phyloP scores from a whole-genome alignment of 495 filamentous ascomycete species.

The Stereocaulon alpinum region DNA sequence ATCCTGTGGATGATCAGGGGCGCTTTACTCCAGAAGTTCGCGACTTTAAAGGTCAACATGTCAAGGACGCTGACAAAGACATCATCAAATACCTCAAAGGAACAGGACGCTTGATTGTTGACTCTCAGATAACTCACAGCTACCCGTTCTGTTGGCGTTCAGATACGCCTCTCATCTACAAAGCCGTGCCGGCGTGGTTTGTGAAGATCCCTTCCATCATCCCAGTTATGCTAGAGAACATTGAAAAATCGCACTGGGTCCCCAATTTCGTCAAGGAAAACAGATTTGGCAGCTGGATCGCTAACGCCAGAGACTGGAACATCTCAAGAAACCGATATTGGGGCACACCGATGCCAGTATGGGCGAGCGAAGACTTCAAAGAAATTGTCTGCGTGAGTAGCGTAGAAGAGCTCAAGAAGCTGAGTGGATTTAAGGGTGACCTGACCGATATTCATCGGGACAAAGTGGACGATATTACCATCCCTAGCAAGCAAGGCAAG shows the following conservation, averaged over 20 bases:
- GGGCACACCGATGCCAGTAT: conserved; percentile 90
- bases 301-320: conserved; percentile 95
- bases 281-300: conserved; percentile 77
- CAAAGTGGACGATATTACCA: conserved; percentile 92
- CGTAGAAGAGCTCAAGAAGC: conserved; percentile 70
- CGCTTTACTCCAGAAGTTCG: conserved; percentile 68
- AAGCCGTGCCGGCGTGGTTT: conserved; percentile 93
- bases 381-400: conserved; percentile 85
- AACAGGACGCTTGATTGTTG: conserved; percentile 70
- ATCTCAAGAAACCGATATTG: conserved; percentile 93
- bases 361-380: conserved; percentile 79
- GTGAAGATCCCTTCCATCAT: conserved; percentile 78
- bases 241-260: conserved; percentile 90
- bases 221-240: conserved; percentile 80
- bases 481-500: conserved; percentile 84
- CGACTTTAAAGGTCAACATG: conserved; percentile 82
- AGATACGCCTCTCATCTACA: conserved; percentile 90
- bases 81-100: conserved; percentile 89
- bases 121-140: conserved; percentile 84
- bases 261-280: conserved; percentile 86
- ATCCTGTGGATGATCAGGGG: conserved; percentile 78
- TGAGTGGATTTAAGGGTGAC: conserved; percentile 78
- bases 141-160: conserved; percentile 95
- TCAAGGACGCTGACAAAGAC: conserved; percentile 87
- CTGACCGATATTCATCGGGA: conserved; percentile 89